These are phyloP conservation scores for bread wheat (Triticum aestivum) DNA, from an alignment of 176 grass and related monocot species.

Conservation along the genomic window IWGSC_CS_RefSeq_v2.1 NC_057808.1:568659525-568660024, in stretches of 20 bases:
- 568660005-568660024: neutral
- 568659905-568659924: neutral
- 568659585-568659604: neutral
- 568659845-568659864: neutral
- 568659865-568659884: conserved; percentile 14
- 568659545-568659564: conserved; percentile 48
- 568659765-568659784: conserved; percentile 13
- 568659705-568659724: neutral
- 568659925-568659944: neutral
- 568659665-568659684: neutral
- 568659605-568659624: neutral
- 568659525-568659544: conserved; percentile 59
- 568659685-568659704: neutral
- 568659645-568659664: neutral
- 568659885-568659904: neutral
- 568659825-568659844: conserved; percentile 4
- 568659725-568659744: neutral
- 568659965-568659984: conserved; percentile 5
- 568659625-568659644: neutral
- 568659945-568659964: neutral
- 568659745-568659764: conserved; percentile 29
- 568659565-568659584: conserved; percentile 44
- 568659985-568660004: neutral
- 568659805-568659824: neutral
- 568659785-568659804: conserved; percentile 18